Base-by-base conservation (phyloP, 1,284 basidiomycete genomes). In the Wallemia hederae region DNA sequence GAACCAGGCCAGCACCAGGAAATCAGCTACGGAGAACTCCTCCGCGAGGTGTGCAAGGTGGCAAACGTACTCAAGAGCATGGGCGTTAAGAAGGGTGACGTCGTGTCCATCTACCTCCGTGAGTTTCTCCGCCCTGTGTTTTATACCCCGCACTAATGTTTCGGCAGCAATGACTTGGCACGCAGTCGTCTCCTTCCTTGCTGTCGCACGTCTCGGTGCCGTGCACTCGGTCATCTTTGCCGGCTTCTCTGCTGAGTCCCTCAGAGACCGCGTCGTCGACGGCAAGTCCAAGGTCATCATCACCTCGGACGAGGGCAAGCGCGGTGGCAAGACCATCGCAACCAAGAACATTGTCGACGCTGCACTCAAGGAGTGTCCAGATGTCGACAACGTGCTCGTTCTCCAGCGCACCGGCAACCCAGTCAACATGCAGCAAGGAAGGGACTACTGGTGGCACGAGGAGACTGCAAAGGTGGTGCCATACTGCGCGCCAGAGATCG, bases 221-320 rank as follows among this genome's bases (percentile, higher is more conserved):
- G 77, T 98, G 61, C 94, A 98, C 75, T 94, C 89, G n/a, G 92
- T 97, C 68, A 83, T 98, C 64, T 98, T 98, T 68, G 92, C 92
- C 59, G 92, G 94, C 17, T 98, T 98, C 77, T 89, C 84, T 9
- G 82, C 91, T n/a, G 94, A 97, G 73, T 86, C 86, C 11, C 81
- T 98, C 61, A 80, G 92, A 60, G 94, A 97, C 72, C 83, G 94
- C 63, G 80, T 91, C 49, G 78, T 81, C 62, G 94, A 98, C 72
- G 94, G 91, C 74, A 78, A 79, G 66, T 87, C 82, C 33, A 80
- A 81, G 61, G 87, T 98, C 11, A 76, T 98, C 64, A 89, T 98
- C 70, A 98, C 94, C 15, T 83, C 85, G 55, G 94, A 98, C 70
- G 94, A 98, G 73, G 92, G 92, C 60, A 78, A 79, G 64, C 81